Percentiles rank a stretch among this genome's conserved stretches.
Conservation (phyloP, 2,329 filamentous ascomycete species). For the Ophiognomonia clavigignenti-juglandacearum region DNA sequence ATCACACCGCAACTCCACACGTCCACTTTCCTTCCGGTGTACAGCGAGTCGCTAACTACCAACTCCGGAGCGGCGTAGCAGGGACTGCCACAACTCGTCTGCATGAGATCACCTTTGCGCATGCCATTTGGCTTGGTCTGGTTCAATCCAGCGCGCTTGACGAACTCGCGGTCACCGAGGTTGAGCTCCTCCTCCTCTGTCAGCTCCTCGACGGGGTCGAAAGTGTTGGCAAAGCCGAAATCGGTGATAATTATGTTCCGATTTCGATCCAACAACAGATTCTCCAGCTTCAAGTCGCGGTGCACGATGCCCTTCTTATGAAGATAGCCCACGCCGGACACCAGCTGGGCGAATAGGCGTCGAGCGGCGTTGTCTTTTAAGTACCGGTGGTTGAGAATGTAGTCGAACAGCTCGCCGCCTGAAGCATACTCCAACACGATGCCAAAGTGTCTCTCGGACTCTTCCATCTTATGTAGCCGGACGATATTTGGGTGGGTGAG, state of each 20-base stretch:
- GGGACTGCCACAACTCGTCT: conserved; percentile 96
- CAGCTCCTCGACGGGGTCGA: conserved; percentile 83
- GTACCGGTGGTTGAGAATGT: conserved; percentile 95
- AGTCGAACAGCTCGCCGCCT: conserved; percentile 95
- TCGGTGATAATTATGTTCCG: conserved; percentile 99
- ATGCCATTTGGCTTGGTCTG: conserved; percentile 68
- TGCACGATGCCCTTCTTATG: conserved; percentile 99
- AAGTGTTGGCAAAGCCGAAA: conserved; percentile 98
- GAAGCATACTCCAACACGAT: conserved; percentile 98
- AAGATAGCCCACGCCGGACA: conserved; percentile 93
- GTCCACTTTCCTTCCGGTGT: conserved; percentile 95
- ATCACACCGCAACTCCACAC: conserved; percentile 99
- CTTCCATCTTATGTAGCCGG: conserved; percentile 94
- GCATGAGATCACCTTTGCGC: conserved; percentile 92
- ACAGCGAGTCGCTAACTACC: conserved; percentile 94
- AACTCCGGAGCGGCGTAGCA: conserved; percentile 97
- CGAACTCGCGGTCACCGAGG: conserved; percentile 79
- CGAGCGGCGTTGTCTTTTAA: conserved; percentile 90
- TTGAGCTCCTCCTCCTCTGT: conserved; percentile 86
- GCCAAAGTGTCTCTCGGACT: conserved; percentile 94
- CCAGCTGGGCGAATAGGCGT: conserved; percentile 87
- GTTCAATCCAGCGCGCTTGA: conserved; percentile 83
- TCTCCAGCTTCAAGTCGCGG: conserved; percentile 93
- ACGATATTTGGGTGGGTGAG: conserved; percentile 92
- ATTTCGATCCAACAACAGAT: conserved; percentile 89